Percentiles rank a stretch among this genome's conserved stretches.
Evolutionary conservation across 345 rosid genomes (phyloP).

Genomic region (Murraya koenigii): DNA sequence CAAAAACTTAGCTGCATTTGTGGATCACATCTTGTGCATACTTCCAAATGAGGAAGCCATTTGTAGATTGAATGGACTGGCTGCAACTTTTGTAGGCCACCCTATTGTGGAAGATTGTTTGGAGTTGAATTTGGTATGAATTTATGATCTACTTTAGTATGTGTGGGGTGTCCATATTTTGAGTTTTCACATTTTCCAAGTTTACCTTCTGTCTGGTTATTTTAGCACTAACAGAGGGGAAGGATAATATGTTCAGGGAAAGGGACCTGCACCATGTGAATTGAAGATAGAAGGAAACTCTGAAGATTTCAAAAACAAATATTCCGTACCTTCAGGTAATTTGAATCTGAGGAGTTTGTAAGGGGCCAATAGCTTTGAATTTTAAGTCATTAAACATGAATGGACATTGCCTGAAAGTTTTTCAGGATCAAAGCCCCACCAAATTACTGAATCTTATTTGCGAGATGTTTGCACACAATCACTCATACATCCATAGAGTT

Average conservation of each 20-base stretch:
- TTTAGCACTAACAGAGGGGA: constrained; percentile 8
- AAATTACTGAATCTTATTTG: not conserved
- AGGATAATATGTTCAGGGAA: constrained; percentile 43
- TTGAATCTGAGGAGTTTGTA: constrained; percentile 7
- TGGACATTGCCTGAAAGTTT: not conserved
- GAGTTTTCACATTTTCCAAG: not conserved
- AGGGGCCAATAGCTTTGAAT: not conserved
- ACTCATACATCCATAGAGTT: not conserved
- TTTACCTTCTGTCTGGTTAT: not conserved
- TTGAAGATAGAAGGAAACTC: constrained; percentile 48
- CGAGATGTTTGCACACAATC: not conserved
- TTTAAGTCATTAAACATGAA: not conserved
- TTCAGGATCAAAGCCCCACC: not conserved
- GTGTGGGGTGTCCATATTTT: not conserved
- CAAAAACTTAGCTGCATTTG: constrained; percentile 53
- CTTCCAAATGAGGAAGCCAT: constrained; percentile 72
- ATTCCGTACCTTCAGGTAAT: constrained; percentile 63
- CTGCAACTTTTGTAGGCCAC: constrained; percentile 84
- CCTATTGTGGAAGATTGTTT: constrained; percentile 79
- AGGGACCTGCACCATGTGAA: constrained; percentile 27
- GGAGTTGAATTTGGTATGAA: constrained; percentile 50
- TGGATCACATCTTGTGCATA: constrained; percentile 90
- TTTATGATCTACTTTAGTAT: constrained; percentile 9
- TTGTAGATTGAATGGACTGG: constrained; percentile 64
- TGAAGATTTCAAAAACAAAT: constrained; percentile 37